A percentile compares a stretch with the other conserved stretches of the same genome.
Evolutionary conservation across 2,329 filamentous ascomycete species (phyloP).

Genomic region (Colletotrichum higginsianum): DNA sequence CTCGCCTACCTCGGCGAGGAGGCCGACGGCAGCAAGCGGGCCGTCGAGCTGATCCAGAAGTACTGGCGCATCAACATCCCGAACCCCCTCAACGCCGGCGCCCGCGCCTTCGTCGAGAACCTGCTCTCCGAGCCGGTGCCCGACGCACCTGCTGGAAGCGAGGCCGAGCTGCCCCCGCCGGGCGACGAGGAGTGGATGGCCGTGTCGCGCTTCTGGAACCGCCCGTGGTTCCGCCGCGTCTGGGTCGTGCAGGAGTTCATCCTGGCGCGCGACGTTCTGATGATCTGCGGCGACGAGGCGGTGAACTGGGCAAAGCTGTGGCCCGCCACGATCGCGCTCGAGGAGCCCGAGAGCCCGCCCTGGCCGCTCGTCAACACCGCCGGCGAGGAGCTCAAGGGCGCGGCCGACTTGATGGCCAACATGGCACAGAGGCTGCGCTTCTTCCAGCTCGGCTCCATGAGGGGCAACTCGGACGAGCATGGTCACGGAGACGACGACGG

Average conservation of each 20-base stretch:
- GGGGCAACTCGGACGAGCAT: constrained; percentile 9
- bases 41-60: constrained; percentile 34
- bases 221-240: constrained; percentile 48
- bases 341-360: constrained; percentile 38
- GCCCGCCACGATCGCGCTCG: constrained; percentile 37
- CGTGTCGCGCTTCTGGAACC: constrained; percentile 42
- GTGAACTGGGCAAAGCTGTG: constrained; percentile 33
- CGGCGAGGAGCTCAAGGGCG: constrained; percentile 33
- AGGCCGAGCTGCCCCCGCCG: constrained; percentile 26
- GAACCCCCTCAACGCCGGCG: constrained; percentile 34
- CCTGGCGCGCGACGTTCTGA: constrained; percentile 42
- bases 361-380: constrained; percentile 35
- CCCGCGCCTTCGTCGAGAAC: constrained; percentile 31
- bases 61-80: constrained; percentile 38
- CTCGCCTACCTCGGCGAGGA: constrained; percentile 50
- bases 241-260: constrained; percentile 50
- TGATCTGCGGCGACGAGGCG: constrained; percentile 46
- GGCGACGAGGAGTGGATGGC: constrained; percentile 31
- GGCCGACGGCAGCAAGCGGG: constrained; percentile 35
- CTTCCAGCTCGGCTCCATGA: constrained; percentile 40
- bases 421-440: constrained; percentile 39
- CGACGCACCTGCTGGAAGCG: constrained; percentile 19
- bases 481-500: constrained; percentile 12
- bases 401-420: constrained; percentile 39
- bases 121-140: constrained; percentile 23